Base-by-base conservation (phyloP, 1,284 basidiomycete genomes). In the Tilletia walkeri region DNA sequence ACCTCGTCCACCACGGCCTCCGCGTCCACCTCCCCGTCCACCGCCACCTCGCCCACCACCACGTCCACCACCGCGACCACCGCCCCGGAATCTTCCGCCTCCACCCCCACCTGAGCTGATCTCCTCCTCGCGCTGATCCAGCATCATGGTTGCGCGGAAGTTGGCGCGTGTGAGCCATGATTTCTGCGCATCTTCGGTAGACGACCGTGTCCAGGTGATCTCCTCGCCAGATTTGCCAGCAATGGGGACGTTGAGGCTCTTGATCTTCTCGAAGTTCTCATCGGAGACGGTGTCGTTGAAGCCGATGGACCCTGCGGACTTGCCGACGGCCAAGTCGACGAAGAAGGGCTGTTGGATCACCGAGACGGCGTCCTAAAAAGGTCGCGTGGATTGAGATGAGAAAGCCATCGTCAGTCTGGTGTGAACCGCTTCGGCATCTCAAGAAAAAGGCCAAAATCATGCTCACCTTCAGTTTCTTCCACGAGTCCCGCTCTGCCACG, bases 121-220 rank as follows among this genome's bases (percentile, higher is more conserved):
- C 16, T 79, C 73, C 50, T 76, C 61, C 67, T 81, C 79, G 30
- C 80, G 76, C 69, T 73, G 73, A 65, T 90, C 78, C 67, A 85
- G 81, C 48, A 86, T 84, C 69, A 84, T 83, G 63, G 84, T 83
- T 14, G 85, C 87, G 70, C 86, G 85, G 83, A 85, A 88, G 75
- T 86, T 88, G 76, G 89, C 88, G 24, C 90, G 89, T 10, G 89
- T 87, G 76, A 93, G 90, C 78, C 90, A 90, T n/a, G 77, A 56
- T 54, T 75, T 65, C 30, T 76, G 78, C 10, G 78, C 81, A 59
- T 82, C 77, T 3, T 80, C 77, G 2, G 72, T 74, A 45, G 48
- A 61, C 67, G 70, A 78, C 53, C 70, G 70, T 59, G 78, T 74
- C 82, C 84, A 87, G 45, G 81, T 74, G 41, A 85, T 79, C 24